Base-by-base conservation (phyloP, 176 grass and related monocot genomes). In the Juncus inflexus region DNA sequence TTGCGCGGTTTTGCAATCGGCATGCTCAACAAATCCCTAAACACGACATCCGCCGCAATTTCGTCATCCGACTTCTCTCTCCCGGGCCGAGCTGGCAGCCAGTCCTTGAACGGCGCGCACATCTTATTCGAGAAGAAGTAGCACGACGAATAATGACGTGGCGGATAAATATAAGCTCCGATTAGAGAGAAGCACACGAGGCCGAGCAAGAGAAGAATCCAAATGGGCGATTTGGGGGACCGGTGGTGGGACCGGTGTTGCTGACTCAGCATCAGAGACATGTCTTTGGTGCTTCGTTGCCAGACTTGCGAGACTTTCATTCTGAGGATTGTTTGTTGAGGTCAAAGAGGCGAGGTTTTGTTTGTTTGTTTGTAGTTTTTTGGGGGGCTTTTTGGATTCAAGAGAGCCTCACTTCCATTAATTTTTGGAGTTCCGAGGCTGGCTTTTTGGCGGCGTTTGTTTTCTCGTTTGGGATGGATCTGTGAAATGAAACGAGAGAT, bases 121-220 rank as follows among this genome's bases (percentile, higher is more conserved):
- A 84, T 58, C 16, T 87, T 84, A n/a, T 87, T 89, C 74, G 64
- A 42, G 52, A 79, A 91, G 77, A 92, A 84, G 80, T 99, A 92
- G 61, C 88, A 92, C 9, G 82, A 61, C 14, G 94, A 89, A 64
- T 90, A 91, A 7, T 47, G 85, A 45, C 50, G 77, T 12, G 83
- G 78, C 66, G 88, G 94, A 58, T 82, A 99, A 7, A 83, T 74
- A n/a, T 99, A 99, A 0, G 85, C 88, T 39, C 80, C 88, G 38
- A 92, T 89, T 61, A 90, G 58, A 12, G 74, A 64, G 38, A 92
- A 19, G 14, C 72, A 99, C 36, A 99, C 88, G 50, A 99, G 58
- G 15, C 77, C 90, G 52, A 99, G 14, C n/a, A 99, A 74, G 55
- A 99, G 69, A 35, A 99, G 79, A 50, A 99, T 99, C 94, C 94